Percentiles rank a stretch among this genome's conserved stretches.
phyloP scores from a whole-genome alignment of 176 grass and related monocot species.

The Zea luxurians region DNA sequence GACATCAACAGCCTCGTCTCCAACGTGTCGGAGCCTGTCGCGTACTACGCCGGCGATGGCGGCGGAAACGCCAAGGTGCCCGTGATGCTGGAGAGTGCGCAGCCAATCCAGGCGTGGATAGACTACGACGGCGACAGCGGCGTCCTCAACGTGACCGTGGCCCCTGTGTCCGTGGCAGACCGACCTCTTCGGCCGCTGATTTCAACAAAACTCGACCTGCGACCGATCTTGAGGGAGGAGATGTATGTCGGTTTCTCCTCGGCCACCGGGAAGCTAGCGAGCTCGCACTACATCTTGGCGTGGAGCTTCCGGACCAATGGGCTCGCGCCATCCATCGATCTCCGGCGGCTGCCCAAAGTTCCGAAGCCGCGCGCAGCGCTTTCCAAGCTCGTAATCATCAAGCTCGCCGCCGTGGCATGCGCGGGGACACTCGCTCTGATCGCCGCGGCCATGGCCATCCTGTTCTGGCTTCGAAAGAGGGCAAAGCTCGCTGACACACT shows the following conservation, averaged over 20 bases:
- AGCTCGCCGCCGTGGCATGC: neutral
- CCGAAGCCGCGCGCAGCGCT: neutral
- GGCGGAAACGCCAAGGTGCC: neutral
- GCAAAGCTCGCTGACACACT: neutral
- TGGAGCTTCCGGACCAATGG: constrained; percentile 10
- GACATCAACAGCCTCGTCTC: constrained; percentile 41
- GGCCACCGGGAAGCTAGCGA: neutral
- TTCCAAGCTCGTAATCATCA: neutral
- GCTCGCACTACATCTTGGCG: constrained; percentile 10
- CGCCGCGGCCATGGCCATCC: neutral
- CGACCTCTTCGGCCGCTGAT: constrained; percentile 29
- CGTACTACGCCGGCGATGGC: neutral
- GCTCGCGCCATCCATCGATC: neutral
- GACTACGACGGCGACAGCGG: constrained; percentile 32
- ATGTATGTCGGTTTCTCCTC: constrained; percentile 10
- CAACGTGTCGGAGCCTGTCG: constrained; percentile 7
- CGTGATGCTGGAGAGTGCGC: constrained; percentile 5
- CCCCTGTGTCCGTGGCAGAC: constrained; percentile 7
- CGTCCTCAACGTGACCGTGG: constrained; percentile 35
- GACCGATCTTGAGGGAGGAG: neutral
- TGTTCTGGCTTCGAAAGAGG: neutral
- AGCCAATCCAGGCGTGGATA: constrained; percentile 38
- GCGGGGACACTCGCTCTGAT: neutral
- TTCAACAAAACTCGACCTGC: neutral
- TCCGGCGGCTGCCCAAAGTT: neutral